A percentile compares a stretch with the other conserved stretches of the same genome.
Evolutionary conservation across 2,329 filamentous ascomycete genomes (phyloP).

Genomic region (Bipolaris victoriae): DNA sequence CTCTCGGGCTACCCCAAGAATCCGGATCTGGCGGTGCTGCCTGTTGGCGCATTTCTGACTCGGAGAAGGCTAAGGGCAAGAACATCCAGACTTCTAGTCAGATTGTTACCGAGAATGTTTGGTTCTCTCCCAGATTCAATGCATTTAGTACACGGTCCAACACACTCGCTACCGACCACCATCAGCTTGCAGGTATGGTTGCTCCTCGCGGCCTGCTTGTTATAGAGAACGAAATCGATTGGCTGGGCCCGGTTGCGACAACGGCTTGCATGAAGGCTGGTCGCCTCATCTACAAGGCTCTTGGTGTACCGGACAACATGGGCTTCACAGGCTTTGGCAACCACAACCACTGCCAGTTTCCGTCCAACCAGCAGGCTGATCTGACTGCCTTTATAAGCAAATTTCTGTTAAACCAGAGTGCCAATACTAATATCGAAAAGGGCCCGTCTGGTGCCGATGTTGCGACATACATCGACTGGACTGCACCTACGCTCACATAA

Average conservation of each 20-base stretch:
- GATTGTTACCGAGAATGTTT: slow-evolving; percentile 67
- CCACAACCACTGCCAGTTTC: slow-evolving; percentile 64
- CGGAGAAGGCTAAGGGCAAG: slow-evolving; percentile 58
- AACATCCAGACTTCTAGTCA: slow-evolving; percentile 66
- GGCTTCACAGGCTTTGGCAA: slow-evolving; percentile 63
- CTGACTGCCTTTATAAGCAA: slow-evolving; percentile 63
- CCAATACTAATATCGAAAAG: slow-evolving; percentile 44
- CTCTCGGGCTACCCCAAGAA: slow-evolving; percentile 67
- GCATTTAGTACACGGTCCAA: slow-evolving; percentile 56
- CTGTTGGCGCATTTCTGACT: slow-evolving; percentile 61
- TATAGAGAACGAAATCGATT: slow-evolving; percentile 65
- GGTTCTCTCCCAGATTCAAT: slow-evolving; percentile 66
- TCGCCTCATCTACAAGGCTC: slow-evolving; percentile 60
- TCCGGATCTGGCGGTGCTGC: slow-evolving; percentile 66
- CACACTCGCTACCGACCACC: slow-evolving; percentile 62
- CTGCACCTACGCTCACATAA: slow-evolving; percentile 43
- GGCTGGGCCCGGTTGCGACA: slow-evolving; percentile 63
- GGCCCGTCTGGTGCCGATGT: slow-evolving; percentile 39
- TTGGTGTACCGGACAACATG: slow-evolving; percentile 62
- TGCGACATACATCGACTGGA: slow-evolving; percentile 48
- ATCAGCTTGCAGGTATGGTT: slow-evolving; percentile 63
- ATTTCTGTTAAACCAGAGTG: slow-evolving; percentile 50
- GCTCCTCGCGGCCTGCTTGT: slow-evolving; percentile 62
- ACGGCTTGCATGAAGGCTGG: slow-evolving; percentile 65
- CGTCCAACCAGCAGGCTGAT: slow-evolving; percentile 58